Base-by-base conservation (phyloP, 2,329 filamentous ascomycete genomes). In the Cytospora leucostoma region DNA sequence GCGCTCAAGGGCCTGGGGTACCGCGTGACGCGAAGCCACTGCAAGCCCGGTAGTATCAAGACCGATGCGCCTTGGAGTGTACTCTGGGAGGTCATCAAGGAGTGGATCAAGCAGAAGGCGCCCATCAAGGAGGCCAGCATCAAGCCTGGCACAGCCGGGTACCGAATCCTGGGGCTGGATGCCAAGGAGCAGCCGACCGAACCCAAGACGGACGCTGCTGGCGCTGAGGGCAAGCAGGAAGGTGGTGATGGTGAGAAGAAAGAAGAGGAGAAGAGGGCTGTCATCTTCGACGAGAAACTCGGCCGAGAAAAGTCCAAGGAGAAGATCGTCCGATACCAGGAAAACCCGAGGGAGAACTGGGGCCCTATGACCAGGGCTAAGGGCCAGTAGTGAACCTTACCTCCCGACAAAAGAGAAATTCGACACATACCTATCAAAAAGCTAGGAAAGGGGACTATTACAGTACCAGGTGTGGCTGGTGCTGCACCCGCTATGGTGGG, bases 271-370 rank as follows among this genome's bases (percentile, higher is more conserved):
- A 75, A 76, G 59, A 72, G 75, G 65, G 74, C 79, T 60, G 78
- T 82, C 7, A 76, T 82, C 0, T 98, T 99, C 73, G 88, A 98
- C 73, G 91, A 95, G 74, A 74, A 80, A 61, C 81, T 97, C 13
- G 94, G 93, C 0, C 88, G 82, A 69, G 88, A 92, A 65, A 84
- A 80, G 66, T 83, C 85, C 59, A 82, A 56, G 64, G 88, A 85
- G 73, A 89, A 88, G 67, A 81, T 96, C 53, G 87, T 96, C 60
- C 83, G 94, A 67, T 99, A 97, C 75, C 95, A 97, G 78, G 78
- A 88, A 65, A 98, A 98, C 73, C 95, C 95, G 53, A 82, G 89
- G 65, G 88, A 92, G 71, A 95, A 98, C 74, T 99, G 95, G 95
- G 95, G 95, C 0, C 95, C 95, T 1, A 87, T 96, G 86, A 80